Conservation (phyloP, 225 moss, liverwort and hornwort genomes). For the Asterella californica region DNA sequence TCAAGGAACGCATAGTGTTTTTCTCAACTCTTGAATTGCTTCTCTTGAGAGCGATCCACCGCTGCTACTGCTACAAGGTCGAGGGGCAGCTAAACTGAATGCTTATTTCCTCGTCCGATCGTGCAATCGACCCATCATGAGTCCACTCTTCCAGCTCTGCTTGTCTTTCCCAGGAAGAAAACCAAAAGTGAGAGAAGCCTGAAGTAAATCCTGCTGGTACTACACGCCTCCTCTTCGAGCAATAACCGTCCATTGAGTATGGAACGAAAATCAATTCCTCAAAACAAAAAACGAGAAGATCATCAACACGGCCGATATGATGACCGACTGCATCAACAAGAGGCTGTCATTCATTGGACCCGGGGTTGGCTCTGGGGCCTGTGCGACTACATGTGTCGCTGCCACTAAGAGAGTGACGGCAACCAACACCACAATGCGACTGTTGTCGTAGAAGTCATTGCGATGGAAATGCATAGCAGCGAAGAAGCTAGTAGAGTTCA, state of each 20-base stretch:
- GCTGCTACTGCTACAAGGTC: no score
- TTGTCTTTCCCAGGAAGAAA: no score
- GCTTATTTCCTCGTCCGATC: no score
- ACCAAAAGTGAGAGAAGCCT: no score
- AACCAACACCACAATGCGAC: conserved; percentile 11
- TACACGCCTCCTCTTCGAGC: no score
- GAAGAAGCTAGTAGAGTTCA: no score
- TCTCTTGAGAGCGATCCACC: no score
- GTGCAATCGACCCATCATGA: no score
- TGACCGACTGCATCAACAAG: neutral
- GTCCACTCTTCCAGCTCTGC: no score
- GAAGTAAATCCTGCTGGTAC: no score
- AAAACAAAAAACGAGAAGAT: conserved; percentile 2
- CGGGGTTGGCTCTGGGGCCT: conserved; percentile 1
- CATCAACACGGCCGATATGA: neutral
- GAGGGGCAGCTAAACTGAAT: no score
- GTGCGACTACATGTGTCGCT: conserved; percentile 10
- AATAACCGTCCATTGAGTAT: neutral
- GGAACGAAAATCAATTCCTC: conserved; percentile 2
- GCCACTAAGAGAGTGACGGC: conserved; percentile 12
- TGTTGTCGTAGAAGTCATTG: neutral
- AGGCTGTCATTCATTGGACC: neutral
- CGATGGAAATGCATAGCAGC: no score
- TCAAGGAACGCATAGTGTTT: conserved; percentile 2
- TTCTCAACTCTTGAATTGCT: neutral